phyloP scores from a whole-genome alignment of 176 grass and related monocot genomes.

The Avena eriantha region DNA sequence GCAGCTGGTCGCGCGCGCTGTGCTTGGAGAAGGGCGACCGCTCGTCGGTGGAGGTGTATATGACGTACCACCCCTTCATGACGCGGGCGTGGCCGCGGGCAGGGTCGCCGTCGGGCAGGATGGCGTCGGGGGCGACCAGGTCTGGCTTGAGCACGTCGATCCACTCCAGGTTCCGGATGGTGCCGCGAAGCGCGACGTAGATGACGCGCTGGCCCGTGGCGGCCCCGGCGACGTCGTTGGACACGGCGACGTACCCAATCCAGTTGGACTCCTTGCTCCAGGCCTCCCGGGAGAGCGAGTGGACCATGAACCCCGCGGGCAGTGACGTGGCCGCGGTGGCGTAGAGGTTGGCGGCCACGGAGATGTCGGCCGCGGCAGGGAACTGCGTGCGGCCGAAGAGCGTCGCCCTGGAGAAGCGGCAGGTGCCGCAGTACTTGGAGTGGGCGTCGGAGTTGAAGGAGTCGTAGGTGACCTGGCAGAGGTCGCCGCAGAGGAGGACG shows the following conservation, averaged over 20 bases:
- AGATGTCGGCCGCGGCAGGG: slow-evolving; percentile 57
- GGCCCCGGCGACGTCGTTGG: slow-evolving; percentile 55
- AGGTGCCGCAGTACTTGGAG: slow-evolving; percentile 78
- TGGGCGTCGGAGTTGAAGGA: slow-evolving; percentile 76
- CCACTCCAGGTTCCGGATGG: slow-evolving; percentile 87
- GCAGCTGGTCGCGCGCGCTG: slow-evolving; percentile 76
- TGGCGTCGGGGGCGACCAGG: slow-evolving; percentile 54
- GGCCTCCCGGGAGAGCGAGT: slow-evolving; percentile 67
- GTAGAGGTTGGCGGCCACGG: slow-evolving; percentile 69
- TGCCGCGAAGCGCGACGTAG: slow-evolving; percentile 78
- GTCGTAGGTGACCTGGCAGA: slow-evolving; percentile 91
- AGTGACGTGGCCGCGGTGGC: slow-evolving; percentile 54
- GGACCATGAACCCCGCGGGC: slow-evolving; percentile 57
- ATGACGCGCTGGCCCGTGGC: slow-evolving; percentile 74
- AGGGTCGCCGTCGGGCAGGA: slow-evolving; percentile 55
- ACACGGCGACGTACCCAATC: slow-evolving; percentile 83
- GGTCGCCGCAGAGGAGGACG: slow-evolving; percentile 81
- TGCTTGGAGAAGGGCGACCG: slow-evolving; percentile 63
- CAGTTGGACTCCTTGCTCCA: slow-evolving; percentile 99
- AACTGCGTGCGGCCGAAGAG: slow-evolving; percentile 62
- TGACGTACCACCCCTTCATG: slow-evolving; percentile 87
- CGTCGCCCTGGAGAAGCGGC: slow-evolving; percentile 68
- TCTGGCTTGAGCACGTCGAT: slow-evolving; percentile 67
- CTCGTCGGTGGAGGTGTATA: slow-evolving; percentile 74
- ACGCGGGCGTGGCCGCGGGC: slow-evolving; percentile 43